Conservation (phyloP, 1,139 yeast genomes). For the Wickerhamomyces sp. region DNA sequence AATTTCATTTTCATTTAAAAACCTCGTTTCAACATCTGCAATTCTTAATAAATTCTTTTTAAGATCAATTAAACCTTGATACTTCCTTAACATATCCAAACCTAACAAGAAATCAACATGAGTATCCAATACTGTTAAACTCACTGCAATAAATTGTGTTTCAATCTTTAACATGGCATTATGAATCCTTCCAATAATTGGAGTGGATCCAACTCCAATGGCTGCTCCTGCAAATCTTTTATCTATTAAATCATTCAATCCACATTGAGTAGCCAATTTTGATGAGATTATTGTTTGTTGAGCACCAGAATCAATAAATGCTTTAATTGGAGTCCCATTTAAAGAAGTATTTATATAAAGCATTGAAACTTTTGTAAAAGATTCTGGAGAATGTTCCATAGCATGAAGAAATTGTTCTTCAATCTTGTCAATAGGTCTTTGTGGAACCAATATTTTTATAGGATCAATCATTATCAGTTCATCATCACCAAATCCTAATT, state of each 20-base stretch:
- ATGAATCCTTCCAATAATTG: conserved; percentile 80
- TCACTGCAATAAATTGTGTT: conserved; percentile 62
- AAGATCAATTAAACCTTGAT: conserved; percentile 79
- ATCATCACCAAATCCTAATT: conserved; percentile 46
- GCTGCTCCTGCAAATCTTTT: conserved; percentile 78
- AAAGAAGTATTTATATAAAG: conserved; percentile 72
- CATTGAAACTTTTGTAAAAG: conserved; percentile 80
- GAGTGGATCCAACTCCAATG: conserved; percentile 82
- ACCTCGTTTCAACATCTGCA: conserved; percentile 67
- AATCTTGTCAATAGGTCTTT: conserved; percentile 40
- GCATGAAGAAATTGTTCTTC: conserved; percentile 79
- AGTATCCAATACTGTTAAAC: conserved; percentile 77
- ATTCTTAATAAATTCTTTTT: conserved; percentile 61
- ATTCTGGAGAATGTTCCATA: conserved; percentile 83
- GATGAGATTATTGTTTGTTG: conserved; percentile 84
- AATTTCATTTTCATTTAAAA: conserved; percentile 70
- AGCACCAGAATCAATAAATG: conserved; percentile 96
- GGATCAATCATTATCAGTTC: conserved; percentile 48
- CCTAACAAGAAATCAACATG: conserved; percentile 59
- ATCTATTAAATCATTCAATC: conserved; percentile 73
- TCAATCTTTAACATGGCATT: conserved; percentile 84
- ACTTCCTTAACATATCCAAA: conserved; percentile 70
- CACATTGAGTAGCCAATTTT: conserved; percentile 65
- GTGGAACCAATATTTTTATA: conserved; percentile 8
- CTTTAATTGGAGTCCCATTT: conserved; percentile 77